A percentile compares a stretch with the other conserved stretches of the same genome.
phyloP scores from a whole-genome alignment of 2,329 filamentous ascomycete species.

The Colletotrichum costaricense region DNA sequence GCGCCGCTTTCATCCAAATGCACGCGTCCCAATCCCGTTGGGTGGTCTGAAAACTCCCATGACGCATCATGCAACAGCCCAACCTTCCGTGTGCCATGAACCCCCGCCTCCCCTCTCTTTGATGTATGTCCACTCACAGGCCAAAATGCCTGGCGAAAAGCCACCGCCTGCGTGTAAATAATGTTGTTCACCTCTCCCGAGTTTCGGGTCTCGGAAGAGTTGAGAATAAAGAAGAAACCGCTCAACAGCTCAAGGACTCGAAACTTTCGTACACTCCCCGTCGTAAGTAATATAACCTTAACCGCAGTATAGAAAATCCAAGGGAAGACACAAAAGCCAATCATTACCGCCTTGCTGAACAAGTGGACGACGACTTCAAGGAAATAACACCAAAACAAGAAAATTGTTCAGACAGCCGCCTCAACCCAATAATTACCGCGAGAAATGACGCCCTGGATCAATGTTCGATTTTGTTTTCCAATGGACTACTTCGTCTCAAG shows the following conservation, averaged over 20 bases:
- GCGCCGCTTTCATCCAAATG: background rate
- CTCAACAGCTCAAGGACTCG: constrained; percentile 11
- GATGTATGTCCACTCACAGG: background rate
- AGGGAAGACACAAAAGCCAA: background rate
- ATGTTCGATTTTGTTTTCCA: constrained; percentile 13
- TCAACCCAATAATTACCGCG: constrained; percentile 10
- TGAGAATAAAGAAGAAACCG: constrained; percentile 13
- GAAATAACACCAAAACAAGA: background rate
- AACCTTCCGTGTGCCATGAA: background rate
- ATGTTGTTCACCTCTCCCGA: background rate
- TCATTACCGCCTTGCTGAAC: background rate
- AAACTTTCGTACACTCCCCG: constrained; percentile 32
- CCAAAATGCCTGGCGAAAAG: background rate
- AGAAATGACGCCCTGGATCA: constrained; percentile 2
- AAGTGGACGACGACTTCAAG: background rate
- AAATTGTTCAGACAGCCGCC: constrained; percentile 27
- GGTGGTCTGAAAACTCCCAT: constrained; percentile 29
- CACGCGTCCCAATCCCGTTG: background rate
- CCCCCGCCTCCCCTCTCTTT: background rate
- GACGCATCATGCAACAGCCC: background rate
- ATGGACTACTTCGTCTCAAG: background rate
- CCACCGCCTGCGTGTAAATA: background rate
- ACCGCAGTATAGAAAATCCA: background rate
- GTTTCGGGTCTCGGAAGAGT: background rate
- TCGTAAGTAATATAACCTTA: constrained; percentile 3